Conservation (phyloP, 176 grass and related monocot species). For the Triticum urartu region DNA sequence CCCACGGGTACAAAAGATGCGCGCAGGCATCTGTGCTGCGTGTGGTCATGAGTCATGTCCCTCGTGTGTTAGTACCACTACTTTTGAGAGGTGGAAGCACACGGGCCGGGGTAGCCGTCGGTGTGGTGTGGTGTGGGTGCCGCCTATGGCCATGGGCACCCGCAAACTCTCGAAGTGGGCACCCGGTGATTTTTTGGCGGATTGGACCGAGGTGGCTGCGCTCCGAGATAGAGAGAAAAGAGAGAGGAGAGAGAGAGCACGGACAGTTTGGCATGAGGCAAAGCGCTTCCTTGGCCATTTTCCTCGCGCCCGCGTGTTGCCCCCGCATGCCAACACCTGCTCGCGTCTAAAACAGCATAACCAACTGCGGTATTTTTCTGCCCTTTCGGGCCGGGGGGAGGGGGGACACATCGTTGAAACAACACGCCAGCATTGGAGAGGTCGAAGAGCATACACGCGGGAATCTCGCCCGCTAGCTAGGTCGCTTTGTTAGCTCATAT, state of each 20-base stretch:
- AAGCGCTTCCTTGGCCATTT: background rate
- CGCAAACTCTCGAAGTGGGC: too few species aligned
- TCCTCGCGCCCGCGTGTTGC: background rate
- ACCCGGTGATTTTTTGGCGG: background rate
- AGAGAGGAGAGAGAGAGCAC: background rate
- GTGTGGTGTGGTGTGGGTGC: background rate
- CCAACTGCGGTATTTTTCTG: background rate
- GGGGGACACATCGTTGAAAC: slow-evolving; percentile 24
- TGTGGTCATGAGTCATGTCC: background rate
- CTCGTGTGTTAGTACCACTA: background rate
- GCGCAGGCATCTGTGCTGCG: background rate
- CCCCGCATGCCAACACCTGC: background rate
- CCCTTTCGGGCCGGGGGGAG: background rate
- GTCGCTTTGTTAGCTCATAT: background rate
- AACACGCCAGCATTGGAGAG: slow-evolving; percentile 39
- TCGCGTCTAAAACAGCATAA: background rate
- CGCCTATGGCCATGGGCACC: too few species aligned
- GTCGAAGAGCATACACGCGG: slow-evolving; percentile 31
- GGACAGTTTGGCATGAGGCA: background rate
- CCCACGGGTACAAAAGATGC: too few species aligned
- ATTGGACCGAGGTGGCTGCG: background rate
- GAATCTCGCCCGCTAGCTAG: slow-evolving; percentile 22
- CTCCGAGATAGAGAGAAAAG: background rate
- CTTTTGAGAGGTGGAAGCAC: background rate
- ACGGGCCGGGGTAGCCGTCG: background rate